Percentiles rank a stretch among this genome's conserved stretches.
Conservation (phyloP, 129 eudicot genomes). For the Centaurea solstitialis region DNA sequence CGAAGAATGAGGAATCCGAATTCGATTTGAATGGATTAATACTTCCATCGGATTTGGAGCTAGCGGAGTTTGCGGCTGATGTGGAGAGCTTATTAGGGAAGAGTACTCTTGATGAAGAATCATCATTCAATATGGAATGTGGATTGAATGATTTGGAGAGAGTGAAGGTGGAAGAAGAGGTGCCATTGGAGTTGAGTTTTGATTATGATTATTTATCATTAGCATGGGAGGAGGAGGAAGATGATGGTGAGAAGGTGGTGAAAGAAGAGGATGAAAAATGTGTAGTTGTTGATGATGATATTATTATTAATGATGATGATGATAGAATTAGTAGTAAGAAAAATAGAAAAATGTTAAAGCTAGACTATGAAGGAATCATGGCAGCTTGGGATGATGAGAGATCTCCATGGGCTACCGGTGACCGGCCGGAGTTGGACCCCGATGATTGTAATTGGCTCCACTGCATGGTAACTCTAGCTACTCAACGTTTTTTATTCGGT, state of each 20-base stretch:
- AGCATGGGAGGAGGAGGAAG: constrained; percentile 40
- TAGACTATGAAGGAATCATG: constrained; percentile 59
- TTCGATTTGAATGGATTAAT: constrained; percentile 17
- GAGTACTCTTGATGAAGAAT: constrained; percentile 45
- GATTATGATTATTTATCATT: constrained; percentile 44
- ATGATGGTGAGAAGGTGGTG: neutral
- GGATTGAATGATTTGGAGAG: constrained; percentile 13
- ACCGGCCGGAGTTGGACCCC: constrained; percentile 52
- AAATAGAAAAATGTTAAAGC: constrained; percentile 43
- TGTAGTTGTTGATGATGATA: neutral
- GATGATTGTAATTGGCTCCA: constrained; percentile 44
- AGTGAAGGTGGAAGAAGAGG: constrained; percentile 42
- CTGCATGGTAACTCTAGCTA: constrained; percentile 36
- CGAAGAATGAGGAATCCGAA: too few species aligned
- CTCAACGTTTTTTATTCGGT: neutral
- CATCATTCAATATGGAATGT: constrained; percentile 48
- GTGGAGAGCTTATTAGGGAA: constrained; percentile 62
- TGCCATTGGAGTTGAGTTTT: constrained; percentile 41
- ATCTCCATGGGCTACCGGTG: constrained; percentile 71
- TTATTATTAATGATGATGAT: too few species aligned
- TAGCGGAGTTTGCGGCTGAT: constrained; percentile 70
- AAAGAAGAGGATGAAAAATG: constrained; percentile 12
- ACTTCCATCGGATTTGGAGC: constrained; percentile 53
- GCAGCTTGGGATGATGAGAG: constrained; percentile 59
- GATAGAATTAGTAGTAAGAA: constrained; percentile 8